Conservation (phyloP, 2,329 filamentous ascomycete genomes). For the Teratosphaeria nubilosa region DNA sequence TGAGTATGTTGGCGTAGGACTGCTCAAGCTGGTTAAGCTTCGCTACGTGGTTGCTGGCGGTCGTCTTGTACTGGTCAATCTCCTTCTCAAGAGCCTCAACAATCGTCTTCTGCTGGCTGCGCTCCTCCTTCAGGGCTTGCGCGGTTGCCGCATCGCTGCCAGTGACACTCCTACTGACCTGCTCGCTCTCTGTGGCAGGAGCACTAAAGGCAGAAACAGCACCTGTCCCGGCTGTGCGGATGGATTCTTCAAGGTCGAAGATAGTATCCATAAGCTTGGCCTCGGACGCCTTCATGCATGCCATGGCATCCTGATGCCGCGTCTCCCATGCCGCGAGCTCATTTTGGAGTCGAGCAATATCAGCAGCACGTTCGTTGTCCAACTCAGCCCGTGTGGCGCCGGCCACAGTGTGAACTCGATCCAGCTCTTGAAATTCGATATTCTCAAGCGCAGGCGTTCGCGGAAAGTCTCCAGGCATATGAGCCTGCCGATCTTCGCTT, state of each 20-base stretch:
- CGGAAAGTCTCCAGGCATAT: slow-evolving; percentile 30
- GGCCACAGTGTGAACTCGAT: slow-evolving; percentile 12
- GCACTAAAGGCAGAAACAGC: not conserved
- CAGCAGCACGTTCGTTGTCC: slow-evolving; percentile 29
- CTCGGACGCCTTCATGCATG: slow-evolving; percentile 63
- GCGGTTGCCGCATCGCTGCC: not conserved
- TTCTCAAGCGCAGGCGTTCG: slow-evolving; percentile 24
- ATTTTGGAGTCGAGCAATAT: slow-evolving; percentile 56
- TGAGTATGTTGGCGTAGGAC: slow-evolving; percentile 54
- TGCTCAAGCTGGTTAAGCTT: slow-evolving; percentile 67
- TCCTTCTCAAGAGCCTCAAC: slow-evolving; percentile 55
- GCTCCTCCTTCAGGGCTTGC: slow-evolving; percentile 29
- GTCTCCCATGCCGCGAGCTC: slow-evolving; percentile 66
- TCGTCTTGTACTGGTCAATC: slow-evolving; percentile 69
- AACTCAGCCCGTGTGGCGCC: slow-evolving; percentile 9
- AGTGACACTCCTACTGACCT: slow-evolving; percentile 13
- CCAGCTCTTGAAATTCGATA: slow-evolving; percentile 19
- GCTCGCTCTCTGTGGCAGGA: slow-evolving; percentile 1
- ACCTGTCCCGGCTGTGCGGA: slow-evolving; percentile 27
- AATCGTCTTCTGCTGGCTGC: slow-evolving; percentile 39
- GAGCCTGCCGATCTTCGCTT: slow-evolving; percentile 10
- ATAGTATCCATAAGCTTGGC: slow-evolving; percentile 62
- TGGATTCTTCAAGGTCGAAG: slow-evolving; percentile 58
- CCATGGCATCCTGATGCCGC: slow-evolving; percentile 62
- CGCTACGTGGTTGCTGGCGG: slow-evolving; percentile 57